Percentiles rank a stretch among this genome's conserved stretches.
These are phyloP conservation scores for Beauveria medogensis DNA, from an alignment of 2,329 filamentous ascomycete genomes.

Conservation along the genomic window DNA sequence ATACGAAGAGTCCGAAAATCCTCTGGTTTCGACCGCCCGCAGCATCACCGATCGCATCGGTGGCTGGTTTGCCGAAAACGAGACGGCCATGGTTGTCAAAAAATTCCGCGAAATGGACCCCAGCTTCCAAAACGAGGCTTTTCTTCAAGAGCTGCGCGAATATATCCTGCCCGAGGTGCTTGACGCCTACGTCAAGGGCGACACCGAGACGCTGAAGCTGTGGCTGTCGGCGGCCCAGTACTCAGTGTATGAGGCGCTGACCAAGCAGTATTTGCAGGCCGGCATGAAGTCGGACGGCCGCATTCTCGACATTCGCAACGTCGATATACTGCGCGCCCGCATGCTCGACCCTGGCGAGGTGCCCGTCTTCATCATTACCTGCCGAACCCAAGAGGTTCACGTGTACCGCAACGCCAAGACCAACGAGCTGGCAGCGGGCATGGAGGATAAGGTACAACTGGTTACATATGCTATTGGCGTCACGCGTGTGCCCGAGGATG, in stretches of 20 bases:
- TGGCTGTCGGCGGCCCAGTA: constrained; percentile 97
- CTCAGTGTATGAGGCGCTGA: constrained; percentile 92
- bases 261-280: constrained; percentile 89
- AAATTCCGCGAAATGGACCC: constrained; percentile 96
- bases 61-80: constrained; percentile 97
- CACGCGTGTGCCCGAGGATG: constrained; percentile 86
- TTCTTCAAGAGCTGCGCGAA: constrained; percentile 89
- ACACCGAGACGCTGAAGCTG: constrained; percentile 79
- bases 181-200: constrained; percentile 96
- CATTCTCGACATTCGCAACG: constrained; percentile 89
- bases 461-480: constrained; percentile 98
- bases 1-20: constrained; percentile 97
- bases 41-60: constrained; percentile 89
- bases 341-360: constrained; percentile 81
- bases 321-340: constrained; percentile 76
- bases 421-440: constrained; percentile 81
- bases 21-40: constrained; percentile 83
- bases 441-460: constrained; percentile 97
- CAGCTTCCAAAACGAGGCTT: constrained; percentile 87
- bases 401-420: constrained; percentile 92
- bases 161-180: constrained; percentile 97
- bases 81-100: constrained; percentile 95
- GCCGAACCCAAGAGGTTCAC: constrained; percentile 93
- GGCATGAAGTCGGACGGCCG: constrained; percentile 91
- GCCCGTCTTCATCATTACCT: constrained; percentile 95